A percentile compares a stretch with the other conserved stretches of the same genome.
Conservation (phyloP, 305 asterid genomes). For the Solanum hybrid region DNA sequence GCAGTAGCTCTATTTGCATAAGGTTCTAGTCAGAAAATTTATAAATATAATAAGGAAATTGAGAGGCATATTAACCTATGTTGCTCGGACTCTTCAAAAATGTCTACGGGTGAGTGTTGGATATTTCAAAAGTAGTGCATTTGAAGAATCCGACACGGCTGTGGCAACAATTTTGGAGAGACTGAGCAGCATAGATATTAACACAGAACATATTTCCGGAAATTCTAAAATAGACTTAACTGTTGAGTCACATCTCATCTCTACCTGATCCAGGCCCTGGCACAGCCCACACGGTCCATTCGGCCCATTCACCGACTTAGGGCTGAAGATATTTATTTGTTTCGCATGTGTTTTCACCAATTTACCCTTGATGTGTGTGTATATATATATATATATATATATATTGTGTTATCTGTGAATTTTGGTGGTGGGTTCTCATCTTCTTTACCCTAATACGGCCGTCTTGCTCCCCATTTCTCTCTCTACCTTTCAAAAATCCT, state of each 20-base stretch:
- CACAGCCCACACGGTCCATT: neutral
- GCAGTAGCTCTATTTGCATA: neutral
- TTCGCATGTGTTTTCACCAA: neutral
- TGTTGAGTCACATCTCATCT: neutral
- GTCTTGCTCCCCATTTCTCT: neutral
- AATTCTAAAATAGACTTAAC: neutral
- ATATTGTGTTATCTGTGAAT: neutral
- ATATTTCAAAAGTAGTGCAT: neutral
- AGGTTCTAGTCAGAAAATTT: conserved; percentile 6
- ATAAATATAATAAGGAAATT: neutral
- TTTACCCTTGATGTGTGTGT: neutral
- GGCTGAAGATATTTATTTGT: neutral
- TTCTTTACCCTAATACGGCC: neutral
- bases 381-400: neutral
- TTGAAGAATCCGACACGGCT: neutral
- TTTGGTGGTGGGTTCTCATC: neutral
- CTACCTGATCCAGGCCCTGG: neutral
- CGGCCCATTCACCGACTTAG: neutral
- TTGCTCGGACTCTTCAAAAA: neutral
- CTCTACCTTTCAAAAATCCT: neutral
- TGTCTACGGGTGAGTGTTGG: neutral
- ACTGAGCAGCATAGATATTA: neutral
- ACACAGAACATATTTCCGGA: neutral
- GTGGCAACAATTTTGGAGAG: neutral
- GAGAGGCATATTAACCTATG: neutral